Base-by-base conservation (phyloP, 805 yeast genomes). In the Candida awuae region DNA sequence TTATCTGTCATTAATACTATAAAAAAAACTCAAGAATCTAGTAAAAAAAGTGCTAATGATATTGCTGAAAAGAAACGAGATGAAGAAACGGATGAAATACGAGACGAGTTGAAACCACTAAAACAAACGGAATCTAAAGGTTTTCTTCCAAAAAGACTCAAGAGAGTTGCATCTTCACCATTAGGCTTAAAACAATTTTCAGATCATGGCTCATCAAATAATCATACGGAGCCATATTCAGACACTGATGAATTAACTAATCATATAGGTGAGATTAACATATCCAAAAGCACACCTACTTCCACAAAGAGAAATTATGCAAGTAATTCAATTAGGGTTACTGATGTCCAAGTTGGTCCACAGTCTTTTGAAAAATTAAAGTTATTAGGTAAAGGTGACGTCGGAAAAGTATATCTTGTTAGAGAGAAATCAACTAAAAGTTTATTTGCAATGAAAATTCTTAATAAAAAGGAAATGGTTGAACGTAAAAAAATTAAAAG, bases 311-410 rank as follows among this genome's bases (percentile, higher is more conserved):
- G 94, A 46, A 75, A 79, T 47, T 84, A 84, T 53, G 77, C 87
- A 15, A 72, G 80, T 43, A 78, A 80, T 46, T 76, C 95, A 10
- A 82, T 82, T 39, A 84, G 78, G 52, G 71, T 79, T 27, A 69
- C 76, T 40, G 81, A 78, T 45, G 86, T 81, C 8, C 86, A 83
- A 53, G 99, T 94, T 16, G 74, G 80, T 6, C 94, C 94, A 3
- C 73, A 75, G 32, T 82, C 92, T 20, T 92, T 92, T 58, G 96
- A 88, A 49, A 90, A 86, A 56, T 75, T 92, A 38, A 77, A 84
- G 49, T 64, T 92, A n/a, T 64, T 92, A 35, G 99, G 99, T 4
- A 85, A 85, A 55, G 99, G 99, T 42, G 98, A 92, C 54, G 97
- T 92, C 27, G 99, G 99, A 3, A 88, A 86, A 58, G 99, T 92